Percentiles rank a stretch among this genome's conserved stretches.
These are phyloP conservation scores for Microbotryum intermedium DNA, from an alignment of 1,284 basidiomycete species.

Conservation along the genomic window DNA sequence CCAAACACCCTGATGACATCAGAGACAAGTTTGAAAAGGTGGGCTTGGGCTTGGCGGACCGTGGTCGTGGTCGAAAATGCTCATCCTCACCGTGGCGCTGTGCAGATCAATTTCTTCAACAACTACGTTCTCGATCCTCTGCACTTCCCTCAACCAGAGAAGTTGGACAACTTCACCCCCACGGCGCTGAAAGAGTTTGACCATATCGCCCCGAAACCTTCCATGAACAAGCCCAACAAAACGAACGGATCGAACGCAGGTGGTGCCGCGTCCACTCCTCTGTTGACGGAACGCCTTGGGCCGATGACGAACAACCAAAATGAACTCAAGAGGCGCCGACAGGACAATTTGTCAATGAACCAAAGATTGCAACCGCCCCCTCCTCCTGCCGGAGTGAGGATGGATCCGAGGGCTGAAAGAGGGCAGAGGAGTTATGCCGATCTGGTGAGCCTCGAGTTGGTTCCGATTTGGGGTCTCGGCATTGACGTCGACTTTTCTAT, in stretches of 20 bases:
- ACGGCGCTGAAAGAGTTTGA: background rate
- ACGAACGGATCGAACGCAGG: background rate
- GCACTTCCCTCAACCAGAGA: conserved; percentile 49
- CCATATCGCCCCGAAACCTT: background rate
- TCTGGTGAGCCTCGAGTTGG: conserved; percentile 8
- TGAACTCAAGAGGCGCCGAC: no score
- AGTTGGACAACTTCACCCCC: background rate
- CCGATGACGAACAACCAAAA: no score
- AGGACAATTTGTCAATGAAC: no score
- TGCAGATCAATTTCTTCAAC: conserved; percentile 75
- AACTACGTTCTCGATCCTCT: conserved; percentile 88
- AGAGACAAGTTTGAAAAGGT: conserved; percentile 28
- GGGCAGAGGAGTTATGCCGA: conserved; percentile 24
- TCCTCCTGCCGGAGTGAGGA: conserved; percentile 16
- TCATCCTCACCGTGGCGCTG: background rate
- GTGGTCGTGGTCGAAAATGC: background rate
- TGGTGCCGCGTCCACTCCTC: background rate
- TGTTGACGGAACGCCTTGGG: no score
- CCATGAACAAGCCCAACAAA: background rate
- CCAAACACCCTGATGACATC: conserved; percentile 34
- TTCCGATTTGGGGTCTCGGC: no score
- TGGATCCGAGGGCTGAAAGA: conserved; percentile 23
- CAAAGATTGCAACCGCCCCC: conserved; percentile 12
- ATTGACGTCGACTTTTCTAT: background rate
- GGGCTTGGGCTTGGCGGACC: background rate